phyloP scores from a whole-genome alignment of 2,329 filamentous ascomycete species.

The Scleromitrula shiraiana region DNA sequence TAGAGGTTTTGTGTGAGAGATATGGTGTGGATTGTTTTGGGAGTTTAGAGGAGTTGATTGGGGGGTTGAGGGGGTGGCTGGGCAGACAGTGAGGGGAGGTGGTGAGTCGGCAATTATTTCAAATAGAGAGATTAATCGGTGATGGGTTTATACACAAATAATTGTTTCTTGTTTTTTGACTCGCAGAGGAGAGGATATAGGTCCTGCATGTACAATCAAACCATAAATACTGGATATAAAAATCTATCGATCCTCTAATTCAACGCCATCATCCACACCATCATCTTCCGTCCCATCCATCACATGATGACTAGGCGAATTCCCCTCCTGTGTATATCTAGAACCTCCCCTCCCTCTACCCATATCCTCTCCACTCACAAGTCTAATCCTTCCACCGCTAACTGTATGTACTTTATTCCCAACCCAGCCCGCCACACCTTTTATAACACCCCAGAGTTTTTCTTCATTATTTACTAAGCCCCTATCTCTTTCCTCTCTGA shows the following conservation, averaged over 20 bases:
- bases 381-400: slow-evolving; percentile 49
- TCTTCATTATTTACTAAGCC: slow-evolving; percentile 51
- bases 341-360: slow-evolving; percentile 29
- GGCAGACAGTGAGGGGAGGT: slow-evolving; percentile 29
- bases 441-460: slow-evolving; percentile 53
- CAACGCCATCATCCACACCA: slow-evolving; percentile 37
- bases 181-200: too few species aligned
- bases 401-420: slow-evolving; percentile 44
- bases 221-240: not conserved
- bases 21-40: slow-evolving; percentile 39
- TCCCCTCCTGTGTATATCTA: slow-evolving; percentile 11
- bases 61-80: slow-evolving; percentile 53
- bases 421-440: slow-evolving; percentile 48
- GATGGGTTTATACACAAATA: too few species aligned
- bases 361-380: slow-evolving; percentile 30
- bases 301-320: slow-evolving; percentile 38
- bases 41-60: slow-evolving; percentile 35
- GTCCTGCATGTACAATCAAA: too few species aligned
- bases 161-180: too few species aligned
- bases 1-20: slow-evolving; percentile 46
- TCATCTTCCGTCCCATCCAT: slow-evolving; percentile 45
- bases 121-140: too few species aligned
- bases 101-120: slow-evolving; percentile 50
- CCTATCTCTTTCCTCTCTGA: slow-evolving; percentile 42
- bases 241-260: slow-evolving; percentile 31